These are phyloP conservation scores for Eimeria necatrix DNA, from an alignment of 169 alveolate species.

Conservation along the genomic window DNA sequence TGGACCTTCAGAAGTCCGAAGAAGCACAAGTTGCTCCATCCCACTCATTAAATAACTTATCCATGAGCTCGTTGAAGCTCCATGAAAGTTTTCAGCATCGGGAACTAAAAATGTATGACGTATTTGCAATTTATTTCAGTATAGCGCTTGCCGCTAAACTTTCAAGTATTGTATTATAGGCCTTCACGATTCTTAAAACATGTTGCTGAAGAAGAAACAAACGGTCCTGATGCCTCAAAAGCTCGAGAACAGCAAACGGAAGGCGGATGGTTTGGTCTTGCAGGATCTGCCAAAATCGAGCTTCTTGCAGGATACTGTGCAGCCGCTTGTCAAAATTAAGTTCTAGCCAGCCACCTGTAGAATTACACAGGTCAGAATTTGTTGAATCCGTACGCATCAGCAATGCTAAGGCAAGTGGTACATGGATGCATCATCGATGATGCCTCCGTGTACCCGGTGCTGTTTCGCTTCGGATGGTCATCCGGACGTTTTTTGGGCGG, in stretches of 20 bases:
- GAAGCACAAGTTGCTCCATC: too few species aligned
- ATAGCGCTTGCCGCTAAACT: slow-evolving; percentile 81
- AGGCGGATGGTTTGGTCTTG: slow-evolving; percentile 89
- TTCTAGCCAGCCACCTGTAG: slow-evolving; percentile 85
- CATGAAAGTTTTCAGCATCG: too few species aligned
- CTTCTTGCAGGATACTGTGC: slow-evolving; percentile 90
- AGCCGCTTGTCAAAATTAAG: slow-evolving; percentile 92
- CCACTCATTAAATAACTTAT: too few species aligned
- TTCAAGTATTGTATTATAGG: slow-evolving; percentile 91
- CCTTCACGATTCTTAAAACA: slow-evolving; percentile 94
- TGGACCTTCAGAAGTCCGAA: too few species aligned
- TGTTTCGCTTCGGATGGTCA: too few species aligned
- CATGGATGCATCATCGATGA: too few species aligned
- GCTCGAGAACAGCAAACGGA: slow-evolving; percentile 87
- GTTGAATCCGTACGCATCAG: too few species aligned
- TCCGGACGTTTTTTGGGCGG: too few species aligned
- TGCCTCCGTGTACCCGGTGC: too few species aligned
- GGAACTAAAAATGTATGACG: neutral
- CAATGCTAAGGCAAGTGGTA: too few species aligned
- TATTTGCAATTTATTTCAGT: neutral
- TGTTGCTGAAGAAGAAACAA: slow-evolving; percentile 92
- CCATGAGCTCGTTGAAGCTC: too few species aligned
- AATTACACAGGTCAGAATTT: too few species aligned
- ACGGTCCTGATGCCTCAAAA: slow-evolving; percentile 89
- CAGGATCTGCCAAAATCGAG: slow-evolving; percentile 93